These are phyloP conservation scores for Dicorynia guianensis DNA, from an alignment of 306 rosid species.

Conservation along the genomic window DNA sequence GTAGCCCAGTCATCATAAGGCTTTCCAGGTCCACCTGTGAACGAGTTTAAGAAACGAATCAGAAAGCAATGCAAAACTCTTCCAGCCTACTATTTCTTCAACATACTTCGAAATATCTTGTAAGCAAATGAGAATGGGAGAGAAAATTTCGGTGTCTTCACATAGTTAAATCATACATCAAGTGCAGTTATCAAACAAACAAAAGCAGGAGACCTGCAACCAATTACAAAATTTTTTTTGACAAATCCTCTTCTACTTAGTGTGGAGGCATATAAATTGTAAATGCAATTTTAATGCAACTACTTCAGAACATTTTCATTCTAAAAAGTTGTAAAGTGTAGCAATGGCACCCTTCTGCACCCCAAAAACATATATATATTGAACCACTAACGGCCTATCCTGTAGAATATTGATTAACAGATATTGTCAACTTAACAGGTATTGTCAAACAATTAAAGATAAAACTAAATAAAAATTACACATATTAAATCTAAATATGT, in stretches of 20 bases:
- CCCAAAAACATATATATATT: neutral
- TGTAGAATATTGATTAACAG: neutral
- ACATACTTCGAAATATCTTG: conserved; percentile 20
- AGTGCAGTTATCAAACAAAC: neutral
- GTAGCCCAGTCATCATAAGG: conserved; percentile 63
- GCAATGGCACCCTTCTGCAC: neutral
- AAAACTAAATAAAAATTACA: neutral
- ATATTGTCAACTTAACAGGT: neutral
- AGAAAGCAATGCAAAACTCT: conserved; percentile 35
- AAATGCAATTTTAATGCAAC: neutral
- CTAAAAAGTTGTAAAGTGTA: neutral
- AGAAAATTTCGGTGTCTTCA: neutral
- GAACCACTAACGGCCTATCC: neutral
- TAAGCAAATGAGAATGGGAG: conserved; percentile 14
- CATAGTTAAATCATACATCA: neutral
- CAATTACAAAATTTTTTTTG: too few relatives aligned
- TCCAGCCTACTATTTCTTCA: neutral
- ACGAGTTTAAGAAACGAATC: conserved; percentile 33
- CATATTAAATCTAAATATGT: neutral
- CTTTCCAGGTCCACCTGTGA: conserved; percentile 79
- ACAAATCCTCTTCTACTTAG: neutral
- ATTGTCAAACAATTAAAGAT: neutral
- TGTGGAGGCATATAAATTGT: neutral
- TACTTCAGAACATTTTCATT: neutral
- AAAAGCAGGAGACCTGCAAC: neutral